phyloP scores from a whole-genome alignment of 257 asterid genomes.

The Gentiana dahurica region DNA sequence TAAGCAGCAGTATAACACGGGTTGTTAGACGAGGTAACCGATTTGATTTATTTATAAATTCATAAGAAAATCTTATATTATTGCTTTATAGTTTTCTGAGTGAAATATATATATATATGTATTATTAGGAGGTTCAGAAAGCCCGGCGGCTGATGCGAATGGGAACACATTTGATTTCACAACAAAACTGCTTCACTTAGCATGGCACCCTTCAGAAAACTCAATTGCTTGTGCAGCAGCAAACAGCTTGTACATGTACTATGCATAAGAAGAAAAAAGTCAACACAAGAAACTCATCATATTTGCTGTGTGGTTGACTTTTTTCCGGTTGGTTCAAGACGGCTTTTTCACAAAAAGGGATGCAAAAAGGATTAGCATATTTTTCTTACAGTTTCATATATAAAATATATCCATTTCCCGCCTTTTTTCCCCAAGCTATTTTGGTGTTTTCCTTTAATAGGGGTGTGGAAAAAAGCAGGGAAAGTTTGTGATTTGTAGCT shows the following conservation, averaged over 20 bases:
- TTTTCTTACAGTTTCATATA: constrained; percentile 21
- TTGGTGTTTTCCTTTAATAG: constrained; percentile 29
- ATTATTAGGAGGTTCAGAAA: constrained; percentile 54
- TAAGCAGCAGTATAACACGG: constrained; percentile 77
- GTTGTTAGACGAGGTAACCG: constrained; percentile 76
- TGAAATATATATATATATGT: neutral
- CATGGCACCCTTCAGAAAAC: constrained; percentile 98
- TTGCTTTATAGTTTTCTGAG: no score
- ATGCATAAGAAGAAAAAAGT: constrained; percentile 43
- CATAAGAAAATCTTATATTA: neutral
- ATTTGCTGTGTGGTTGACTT: constrained; percentile 8
- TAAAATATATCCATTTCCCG: constrained; percentile 22
- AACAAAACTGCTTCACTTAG: constrained; percentile 89
- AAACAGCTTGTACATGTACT: constrained; percentile 98
- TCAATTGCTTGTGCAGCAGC: constrained; percentile 99
- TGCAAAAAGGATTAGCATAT: constrained; percentile 23
- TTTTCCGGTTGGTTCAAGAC: constrained; percentile 30
- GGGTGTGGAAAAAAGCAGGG: constrained; percentile 27
- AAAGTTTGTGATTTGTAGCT: no score
- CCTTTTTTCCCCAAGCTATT: constrained; percentile 31
- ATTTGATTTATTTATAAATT: neutral
- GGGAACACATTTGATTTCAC: constrained; percentile 89
- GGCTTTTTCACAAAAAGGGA: constrained; percentile 9
- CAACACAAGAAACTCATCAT: constrained; percentile 10
- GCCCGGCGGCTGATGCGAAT: constrained; percentile 71